Evolutionary conservation across 2,329 filamentous ascomycete species (phyloP).

Genomic region (Cladophialophora chaetospira): DNA sequence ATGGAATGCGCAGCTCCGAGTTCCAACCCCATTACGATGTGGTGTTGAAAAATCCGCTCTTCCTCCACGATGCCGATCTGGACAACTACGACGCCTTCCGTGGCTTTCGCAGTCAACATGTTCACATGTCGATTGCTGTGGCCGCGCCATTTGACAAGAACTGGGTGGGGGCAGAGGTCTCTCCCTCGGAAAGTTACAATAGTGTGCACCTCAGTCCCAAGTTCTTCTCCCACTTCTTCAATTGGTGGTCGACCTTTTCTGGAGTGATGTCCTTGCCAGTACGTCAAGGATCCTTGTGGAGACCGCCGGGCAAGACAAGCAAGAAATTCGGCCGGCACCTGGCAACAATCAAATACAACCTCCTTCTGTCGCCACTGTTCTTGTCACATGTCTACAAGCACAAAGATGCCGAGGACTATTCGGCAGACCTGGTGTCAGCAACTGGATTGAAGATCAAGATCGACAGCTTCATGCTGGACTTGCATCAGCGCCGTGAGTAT

Average conservation of each 20-base stretch:
- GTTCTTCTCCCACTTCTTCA: slow-evolving; percentile 98
- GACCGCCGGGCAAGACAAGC: slow-evolving; percentile 89
- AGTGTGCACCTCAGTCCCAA: slow-evolving; percentile 90
- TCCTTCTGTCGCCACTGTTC: slow-evolving; percentile 88
- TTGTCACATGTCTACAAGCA: slow-evolving; percentile 98
- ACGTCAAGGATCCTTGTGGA: slow-evolving; percentile 88
- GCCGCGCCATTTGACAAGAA: slow-evolving; percentile 83
- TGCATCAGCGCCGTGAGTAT: slow-evolving; percentile 91
- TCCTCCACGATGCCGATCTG: slow-evolving; percentile 58
- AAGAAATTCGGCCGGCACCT: slow-evolving; percentile 98
- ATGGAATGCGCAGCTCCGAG: slow-evolving; percentile 75
- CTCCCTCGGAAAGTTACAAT: slow-evolving; percentile 89
- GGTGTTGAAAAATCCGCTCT: slow-evolving; percentile 76
- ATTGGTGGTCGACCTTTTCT: slow-evolving; percentile 96
- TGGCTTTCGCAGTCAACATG: slow-evolving; percentile 95
- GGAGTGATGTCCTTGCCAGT: slow-evolving; percentile 93
- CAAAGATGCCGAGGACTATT: slow-evolving; percentile 87
- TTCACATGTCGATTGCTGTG: slow-evolving; percentile 91
- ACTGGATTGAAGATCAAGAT: slow-evolving; percentile 96
- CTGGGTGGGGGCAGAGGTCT: slow-evolving; percentile 74
- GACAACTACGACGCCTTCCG: slow-evolving; percentile 84
- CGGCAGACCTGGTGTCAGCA: slow-evolving; percentile 76
- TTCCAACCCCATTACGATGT: slow-evolving; percentile 94
- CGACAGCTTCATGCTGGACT: slow-evolving; percentile 95
- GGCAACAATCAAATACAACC: slow-evolving; percentile 97